phyloP scores from a whole-genome alignment of 1,139 yeast species.

The Eremothecium coryli region DNA sequence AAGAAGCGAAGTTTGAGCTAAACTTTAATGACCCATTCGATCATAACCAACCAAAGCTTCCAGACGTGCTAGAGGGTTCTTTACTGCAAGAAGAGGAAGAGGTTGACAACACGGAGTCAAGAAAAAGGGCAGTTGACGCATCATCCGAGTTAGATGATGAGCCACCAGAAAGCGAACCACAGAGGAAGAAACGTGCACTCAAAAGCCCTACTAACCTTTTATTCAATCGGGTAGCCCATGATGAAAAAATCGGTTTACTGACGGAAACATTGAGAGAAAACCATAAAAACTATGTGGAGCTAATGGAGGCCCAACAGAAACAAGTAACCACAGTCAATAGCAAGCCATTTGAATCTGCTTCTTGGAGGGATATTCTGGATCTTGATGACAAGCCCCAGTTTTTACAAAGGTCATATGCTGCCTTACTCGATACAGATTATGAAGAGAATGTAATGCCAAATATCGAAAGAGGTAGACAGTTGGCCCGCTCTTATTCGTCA shows the following conservation, averaged over 20 bases:
- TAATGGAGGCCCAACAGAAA: slow-evolving; percentile 17
- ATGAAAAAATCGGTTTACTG: slow-evolving; percentile 21
- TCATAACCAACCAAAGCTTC: background rate
- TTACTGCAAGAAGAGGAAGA: slow-evolving; percentile 1
- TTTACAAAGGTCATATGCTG: slow-evolving; percentile 2
- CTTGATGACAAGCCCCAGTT: slow-evolving; percentile 9
- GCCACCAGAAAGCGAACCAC: slow-evolving; percentile 7
- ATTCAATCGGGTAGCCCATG: slow-evolving; percentile 12
- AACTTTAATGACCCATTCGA: slow-evolving; percentile 2
- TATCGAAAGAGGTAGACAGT: slow-evolving; percentile 22
- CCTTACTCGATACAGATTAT: background rate
- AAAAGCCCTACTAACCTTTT: background rate
- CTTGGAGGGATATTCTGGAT: slow-evolving; percentile 10
- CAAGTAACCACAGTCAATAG: too few species aligned
- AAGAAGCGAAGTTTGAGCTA: slow-evolving; percentile 1
- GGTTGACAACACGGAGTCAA: background rate
- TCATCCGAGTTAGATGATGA: slow-evolving; percentile 8
- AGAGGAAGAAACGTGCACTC: background rate
- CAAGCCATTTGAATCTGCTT: slow-evolving; percentile 1
- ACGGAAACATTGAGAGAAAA: slow-evolving; percentile 22
- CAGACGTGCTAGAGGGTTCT: slow-evolving; percentile 4
- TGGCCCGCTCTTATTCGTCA: slow-evolving; percentile 13
- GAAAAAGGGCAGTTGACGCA: slow-evolving; percentile 6
- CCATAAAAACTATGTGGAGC: slow-evolving; percentile 16
- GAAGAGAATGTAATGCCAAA: slow-evolving; percentile 1